A percentile compares a stretch with the other conserved stretches of the same genome.
These are phyloP conservation scores for Ceratobasidium sp. DNA, from an alignment of 1,284 basidiomycete genomes.

Conservation along the genomic window DNA sequence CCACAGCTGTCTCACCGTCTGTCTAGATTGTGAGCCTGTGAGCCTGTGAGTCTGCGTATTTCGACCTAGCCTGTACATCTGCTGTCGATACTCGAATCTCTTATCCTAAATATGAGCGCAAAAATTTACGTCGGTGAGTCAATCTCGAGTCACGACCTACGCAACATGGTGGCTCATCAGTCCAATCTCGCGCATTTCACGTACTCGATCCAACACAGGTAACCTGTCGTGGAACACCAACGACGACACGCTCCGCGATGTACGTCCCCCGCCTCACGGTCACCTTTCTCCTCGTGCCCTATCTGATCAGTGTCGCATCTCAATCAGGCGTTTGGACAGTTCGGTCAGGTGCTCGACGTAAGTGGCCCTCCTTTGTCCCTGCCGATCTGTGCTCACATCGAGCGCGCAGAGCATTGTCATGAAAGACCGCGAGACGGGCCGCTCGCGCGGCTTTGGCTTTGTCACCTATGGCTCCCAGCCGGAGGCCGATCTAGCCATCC, in stretches of 20 bases:
- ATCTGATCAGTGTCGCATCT: neutral
- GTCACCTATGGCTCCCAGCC: conserved; percentile 91
- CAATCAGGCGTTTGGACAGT: conserved; percentile 21
- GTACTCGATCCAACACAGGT: conserved; percentile 24
- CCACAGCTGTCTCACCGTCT: no score
- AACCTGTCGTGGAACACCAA: conserved; percentile 47
- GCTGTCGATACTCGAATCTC: no score
- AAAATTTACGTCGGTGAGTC: conserved; percentile 47
- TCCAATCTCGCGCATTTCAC: neutral
- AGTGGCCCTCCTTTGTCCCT: neutral
- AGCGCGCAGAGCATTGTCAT: conserved; percentile 82
- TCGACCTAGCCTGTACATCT: no score
- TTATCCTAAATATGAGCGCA: no score
- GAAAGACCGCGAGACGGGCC: conserved; percentile 96
- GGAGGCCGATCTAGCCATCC: conserved; percentile 91
- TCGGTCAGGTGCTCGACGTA: conserved; percentile 42
- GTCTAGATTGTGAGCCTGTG: no score
- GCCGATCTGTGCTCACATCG: neutral
- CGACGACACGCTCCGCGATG: conserved; percentile 42
- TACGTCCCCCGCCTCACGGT: conserved; percentile 19
- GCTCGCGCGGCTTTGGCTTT: conserved; percentile 97
- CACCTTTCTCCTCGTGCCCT: neutral
- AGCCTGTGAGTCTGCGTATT: no score
- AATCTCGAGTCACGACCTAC: neutral
- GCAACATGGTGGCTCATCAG: neutral